Evolutionary conservation across 2,329 filamentous ascomycete species (phyloP), one percentile per base, ranked within the genome.

Genomic region (Raffaelea arxii): DNA sequence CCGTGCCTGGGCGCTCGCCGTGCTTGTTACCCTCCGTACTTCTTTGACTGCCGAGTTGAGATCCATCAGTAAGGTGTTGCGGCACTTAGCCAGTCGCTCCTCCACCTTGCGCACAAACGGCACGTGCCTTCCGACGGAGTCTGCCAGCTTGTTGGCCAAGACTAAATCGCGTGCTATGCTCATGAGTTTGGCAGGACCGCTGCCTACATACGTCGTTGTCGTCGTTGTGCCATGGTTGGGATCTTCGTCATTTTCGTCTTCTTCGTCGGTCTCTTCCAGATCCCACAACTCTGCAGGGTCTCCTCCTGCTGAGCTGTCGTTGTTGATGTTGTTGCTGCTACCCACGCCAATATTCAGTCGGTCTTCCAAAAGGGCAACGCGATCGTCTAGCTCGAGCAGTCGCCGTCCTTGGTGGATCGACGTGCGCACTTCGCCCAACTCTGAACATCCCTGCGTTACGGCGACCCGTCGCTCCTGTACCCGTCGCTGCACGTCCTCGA

Each of bases 401-500:
- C 70, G 70, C 50, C 78, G 64, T 0, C 77, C 80, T 2, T 63
- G 54, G 54, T 84, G 78, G 37, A 91, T 81, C 43, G 81, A 71
- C 12, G 66, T 64, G 48, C 79, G 72, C 5, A 90, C 74, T n/a
- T 58, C 65, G 51, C 71, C 75, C 58, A 90, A 77, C 62, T 94
- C 80, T n/a, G 67, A 62, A 46, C 87, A 70, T 44, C 89, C 64
- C 4, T 59, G 63, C 32, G 70, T 69, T 2, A 89, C 77, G 55
- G 91, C 82, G 19, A 65, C 64, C 22, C 77, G 78, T 51, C 83
- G 74, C 49, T 75, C 72, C 7, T 70, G 68, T 0, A 96, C 85
- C 18, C 73, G 75, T 10, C 67, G 69, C 59, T 80, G 80, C 42
- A 97, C 74, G 43, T 82, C 81, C 53, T 86, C 82, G 1, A 96